These are phyloP conservation scores for Teunomyces barrocoloradensis DNA, from an alignment of 805 yeast species.

Conservation along the genomic window DNA sequence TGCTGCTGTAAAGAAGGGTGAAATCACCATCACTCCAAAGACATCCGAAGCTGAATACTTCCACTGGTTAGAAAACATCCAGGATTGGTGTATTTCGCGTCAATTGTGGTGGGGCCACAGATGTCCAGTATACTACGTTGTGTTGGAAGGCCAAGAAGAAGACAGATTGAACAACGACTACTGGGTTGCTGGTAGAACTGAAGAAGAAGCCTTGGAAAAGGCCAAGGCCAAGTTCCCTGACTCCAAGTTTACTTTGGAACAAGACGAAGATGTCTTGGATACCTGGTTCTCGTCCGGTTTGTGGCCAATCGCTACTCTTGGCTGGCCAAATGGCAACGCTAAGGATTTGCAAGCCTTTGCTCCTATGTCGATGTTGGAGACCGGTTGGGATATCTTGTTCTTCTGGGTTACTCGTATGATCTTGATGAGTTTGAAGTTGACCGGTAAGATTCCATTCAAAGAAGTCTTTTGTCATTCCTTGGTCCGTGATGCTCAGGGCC, in stretches of 20 bases:
- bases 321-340: slow-evolving; percentile 81
- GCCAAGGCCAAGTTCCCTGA: slow-evolving; percentile 74
- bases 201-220: slow-evolving; percentile 81
- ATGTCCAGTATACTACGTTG: slow-evolving; percentile 91
- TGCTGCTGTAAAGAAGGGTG: slow-evolving; percentile 78
- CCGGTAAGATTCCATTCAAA: slow-evolving; percentile 88
- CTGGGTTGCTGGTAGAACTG: slow-evolving; percentile 89
- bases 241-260: slow-evolving; percentile 70
- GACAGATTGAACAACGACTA: slow-evolving; percentile 60
- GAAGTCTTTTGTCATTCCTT: slow-evolving; percentile 98
- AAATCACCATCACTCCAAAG: slow-evolving; percentile 79
- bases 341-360: slow-evolving; percentile 72
- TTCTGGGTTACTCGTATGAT: slow-evolving; percentile 99
- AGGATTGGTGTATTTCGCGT: slow-evolving; percentile 99
- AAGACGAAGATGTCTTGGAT: slow-evolving; percentile 97
- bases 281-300: slow-evolving; percentile 98
- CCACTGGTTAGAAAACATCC: slow-evolving; percentile 93
- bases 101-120: slow-evolving; percentile 95
- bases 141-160: slow-evolving; percentile 66
- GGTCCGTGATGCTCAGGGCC: slow-evolving; percentile 98
- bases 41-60: slow-evolving; percentile 89
- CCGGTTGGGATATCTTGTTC: slow-evolving; percentile 99
- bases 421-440: slow-evolving; percentile 82
- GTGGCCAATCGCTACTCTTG: slow-evolving; percentile 96
- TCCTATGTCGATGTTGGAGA: slow-evolving; percentile 93